Evolutionary conservation across 768 basidiomycete species (phyloP).

Genomic region (Kwoniella shandongensis): DNA sequence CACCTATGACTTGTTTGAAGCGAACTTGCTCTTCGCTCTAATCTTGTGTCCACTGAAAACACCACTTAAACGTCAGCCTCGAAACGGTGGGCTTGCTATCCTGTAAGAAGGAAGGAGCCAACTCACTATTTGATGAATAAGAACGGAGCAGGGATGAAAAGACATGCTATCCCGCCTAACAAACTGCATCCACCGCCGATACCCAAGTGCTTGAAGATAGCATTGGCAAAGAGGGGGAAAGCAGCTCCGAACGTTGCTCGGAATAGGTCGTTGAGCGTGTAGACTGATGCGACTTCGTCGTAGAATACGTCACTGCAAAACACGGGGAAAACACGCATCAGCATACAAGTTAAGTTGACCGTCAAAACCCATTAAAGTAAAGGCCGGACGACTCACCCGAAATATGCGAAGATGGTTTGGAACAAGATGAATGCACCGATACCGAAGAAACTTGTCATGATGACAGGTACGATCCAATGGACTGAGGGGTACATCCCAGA

Average conservation of each 20-base stretch:
- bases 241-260: conserved; percentile 22
- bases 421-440: conserved; percentile 19
- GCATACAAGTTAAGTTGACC: neutral
- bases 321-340: neutral
- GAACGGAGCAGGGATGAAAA: conserved; percentile 27
- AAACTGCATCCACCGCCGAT: conserved; percentile 18
- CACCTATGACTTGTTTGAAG: conserved; percentile 14
- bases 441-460: conserved; percentile 20
- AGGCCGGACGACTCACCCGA: conserved; percentile 11
- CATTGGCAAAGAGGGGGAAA: conserved; percentile 22
- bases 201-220: conserved; percentile 20
- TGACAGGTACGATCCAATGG: conserved; percentile 20
- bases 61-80: neutral
- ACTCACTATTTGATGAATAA: conserved; percentile 31
- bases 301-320: conserved; percentile 15
- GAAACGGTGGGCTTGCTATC: neutral
- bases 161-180: conserved; percentile 13
- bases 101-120: too few relatives aligned
- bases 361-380: neutral
- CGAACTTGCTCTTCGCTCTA: conserved; percentile 13
- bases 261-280: conserved; percentile 23
- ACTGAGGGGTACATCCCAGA: conserved; percentile 15
- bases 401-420: conserved; percentile 16
- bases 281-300: conserved; percentile 16
- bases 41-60: conserved; percentile 16